A percentile compares a stretch with the other conserved stretches of the same genome.
Evolutionary conservation across 257 asterid genomes (phyloP).

Genomic region (Coffea canephora): DNA sequence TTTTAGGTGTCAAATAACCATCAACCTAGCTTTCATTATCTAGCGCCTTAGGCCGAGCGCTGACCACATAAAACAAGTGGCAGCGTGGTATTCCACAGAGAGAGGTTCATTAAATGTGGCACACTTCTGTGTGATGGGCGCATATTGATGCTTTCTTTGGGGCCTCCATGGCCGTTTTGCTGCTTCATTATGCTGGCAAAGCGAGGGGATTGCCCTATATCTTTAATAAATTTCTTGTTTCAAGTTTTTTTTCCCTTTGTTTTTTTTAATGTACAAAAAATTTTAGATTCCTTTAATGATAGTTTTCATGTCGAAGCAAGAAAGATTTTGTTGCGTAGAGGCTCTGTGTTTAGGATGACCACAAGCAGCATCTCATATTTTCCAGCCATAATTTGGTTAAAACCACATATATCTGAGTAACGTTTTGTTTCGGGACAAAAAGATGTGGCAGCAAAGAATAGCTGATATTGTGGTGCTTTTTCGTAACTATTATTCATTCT

Average conservation of each 20-base stretch:
- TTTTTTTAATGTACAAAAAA: not conserved
- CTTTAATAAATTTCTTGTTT: not conserved
- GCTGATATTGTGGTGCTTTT: not conserved
- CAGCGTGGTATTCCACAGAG: conserved; percentile 46
- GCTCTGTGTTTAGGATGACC: not conserved
- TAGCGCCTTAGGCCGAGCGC: conserved; percentile 43
- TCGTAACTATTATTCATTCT: not conserved
- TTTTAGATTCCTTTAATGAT: not conserved
- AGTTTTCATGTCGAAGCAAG: not conserved
- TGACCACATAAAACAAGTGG: conserved; percentile 37
- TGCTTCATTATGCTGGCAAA: conserved; percentile 43
- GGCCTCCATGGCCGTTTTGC: conserved; percentile 52
- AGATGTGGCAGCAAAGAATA: not conserved
- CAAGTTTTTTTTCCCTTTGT: not conserved
- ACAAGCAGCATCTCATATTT: not conserved
- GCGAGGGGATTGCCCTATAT: conserved; percentile 61
- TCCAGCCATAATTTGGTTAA: not conserved
- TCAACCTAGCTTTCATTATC: not conserved
- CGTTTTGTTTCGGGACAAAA: not conserved
- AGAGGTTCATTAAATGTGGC: conserved; percentile 35
- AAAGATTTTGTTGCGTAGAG: not conserved
- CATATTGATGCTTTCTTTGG: conserved; percentile 25
- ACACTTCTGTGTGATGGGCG: conserved; percentile 36
- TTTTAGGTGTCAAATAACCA: too few relatives aligned
- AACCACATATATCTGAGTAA: not conserved